Evolutionary conservation across 1,139 yeast genomes (phyloP).

Genomic region (Meyerozyma athensensis): DNA sequence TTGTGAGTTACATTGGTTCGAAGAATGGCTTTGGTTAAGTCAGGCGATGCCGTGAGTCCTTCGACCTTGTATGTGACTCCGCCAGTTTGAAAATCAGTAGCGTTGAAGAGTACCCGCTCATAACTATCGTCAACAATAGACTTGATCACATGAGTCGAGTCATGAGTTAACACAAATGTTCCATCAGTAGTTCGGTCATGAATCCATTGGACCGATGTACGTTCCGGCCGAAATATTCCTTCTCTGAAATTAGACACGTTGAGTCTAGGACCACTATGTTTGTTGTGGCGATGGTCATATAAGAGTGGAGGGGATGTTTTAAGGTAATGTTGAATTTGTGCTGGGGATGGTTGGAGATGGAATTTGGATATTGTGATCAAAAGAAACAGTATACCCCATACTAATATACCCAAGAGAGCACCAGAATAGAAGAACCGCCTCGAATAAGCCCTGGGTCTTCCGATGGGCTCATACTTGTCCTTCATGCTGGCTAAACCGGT

Average conservation of each 20-base stretch:
- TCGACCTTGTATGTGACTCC: conserved; percentile 44
- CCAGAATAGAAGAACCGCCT: conserved; percentile 18
- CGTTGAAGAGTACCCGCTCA: conserved; percentile 44
- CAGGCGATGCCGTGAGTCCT: conserved; percentile 57
- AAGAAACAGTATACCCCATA: conserved; percentile 39
- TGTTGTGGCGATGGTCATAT: conserved; percentile 4
- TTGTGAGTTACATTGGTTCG: conserved; percentile 48
- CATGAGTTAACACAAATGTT: conserved; percentile 44
- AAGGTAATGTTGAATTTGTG: conserved; percentile 8
- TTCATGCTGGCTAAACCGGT: conserved; percentile 2
- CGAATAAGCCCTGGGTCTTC: conserved; percentile 6
- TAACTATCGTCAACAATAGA: conserved; percentile 48
- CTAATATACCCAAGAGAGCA: conserved; percentile 22
- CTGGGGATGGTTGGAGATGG: conserved; percentile 8
- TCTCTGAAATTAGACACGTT: conserved; percentile 37
- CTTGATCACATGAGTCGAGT: conserved; percentile 28
- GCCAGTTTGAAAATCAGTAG: conserved; percentile 38
- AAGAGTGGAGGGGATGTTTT: conserved; percentile 10
- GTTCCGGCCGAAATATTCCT: conserved; percentile 46
- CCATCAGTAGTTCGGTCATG: conserved; percentile 43
- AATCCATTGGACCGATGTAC: conserved; percentile 63
- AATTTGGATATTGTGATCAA: conserved; percentile 23
- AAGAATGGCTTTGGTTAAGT: conserved; percentile 52
- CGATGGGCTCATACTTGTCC: conserved; percentile 1
- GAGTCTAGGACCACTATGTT: conserved; percentile 25